Percentiles rank a stretch among this genome's conserved stretches.
phyloP scores from a whole-genome alignment of 768 basidiomycete genomes.

The Russula brevipes region DNA sequence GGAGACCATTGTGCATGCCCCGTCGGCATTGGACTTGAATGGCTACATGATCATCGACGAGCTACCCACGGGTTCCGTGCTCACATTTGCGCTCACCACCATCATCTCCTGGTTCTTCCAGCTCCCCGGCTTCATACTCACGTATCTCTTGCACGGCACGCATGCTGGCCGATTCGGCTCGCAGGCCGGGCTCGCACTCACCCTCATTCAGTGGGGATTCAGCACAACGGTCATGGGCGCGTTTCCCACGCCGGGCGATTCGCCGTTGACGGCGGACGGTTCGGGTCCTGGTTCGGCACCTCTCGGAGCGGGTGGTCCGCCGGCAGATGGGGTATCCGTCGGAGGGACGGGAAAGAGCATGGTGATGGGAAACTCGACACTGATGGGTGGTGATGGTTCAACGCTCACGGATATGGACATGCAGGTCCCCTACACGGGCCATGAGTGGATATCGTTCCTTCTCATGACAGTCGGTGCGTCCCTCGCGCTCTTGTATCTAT shows the following conservation, averaged over 20 bases:
- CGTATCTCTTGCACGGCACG: constrained; percentile 85
- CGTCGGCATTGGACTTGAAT: constrained; percentile 44
- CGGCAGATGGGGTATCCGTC: not conserved
- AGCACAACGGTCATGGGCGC: constrained; percentile 45
- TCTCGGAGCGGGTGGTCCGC: not conserved
- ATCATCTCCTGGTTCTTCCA: constrained; percentile 96
- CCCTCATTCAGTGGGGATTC: constrained; percentile 89
- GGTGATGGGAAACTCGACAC: constrained; percentile 21
- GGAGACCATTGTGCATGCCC: constrained; percentile 92
- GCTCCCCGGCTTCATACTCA: constrained; percentile 88
- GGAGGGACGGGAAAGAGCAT: constrained; percentile 12
- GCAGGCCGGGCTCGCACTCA: constrained; percentile 91
- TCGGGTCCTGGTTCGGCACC: not conserved
- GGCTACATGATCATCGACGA: constrained; percentile 85
- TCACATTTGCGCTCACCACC: constrained; percentile 70
- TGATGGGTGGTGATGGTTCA: not conserved
- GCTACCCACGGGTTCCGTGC: constrained; percentile 74
- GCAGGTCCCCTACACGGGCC: constrained; percentile 40
- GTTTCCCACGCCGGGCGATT: constrained; percentile 21
- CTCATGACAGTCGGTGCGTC: constrained; percentile 79
- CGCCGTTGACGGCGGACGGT: not conserved
- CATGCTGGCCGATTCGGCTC: constrained; percentile 94
- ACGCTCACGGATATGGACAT: constrained; percentile 15
- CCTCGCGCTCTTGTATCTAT: not conserved
- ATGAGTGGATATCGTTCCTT: constrained; percentile 87